Percentiles rank a stretch among this genome's conserved stretches.
These are phyloP conservation scores for Globisporangium mamillatum DNA, from an alignment of 352 stramenopile genomes.

Conservation along the genomic window DNA sequence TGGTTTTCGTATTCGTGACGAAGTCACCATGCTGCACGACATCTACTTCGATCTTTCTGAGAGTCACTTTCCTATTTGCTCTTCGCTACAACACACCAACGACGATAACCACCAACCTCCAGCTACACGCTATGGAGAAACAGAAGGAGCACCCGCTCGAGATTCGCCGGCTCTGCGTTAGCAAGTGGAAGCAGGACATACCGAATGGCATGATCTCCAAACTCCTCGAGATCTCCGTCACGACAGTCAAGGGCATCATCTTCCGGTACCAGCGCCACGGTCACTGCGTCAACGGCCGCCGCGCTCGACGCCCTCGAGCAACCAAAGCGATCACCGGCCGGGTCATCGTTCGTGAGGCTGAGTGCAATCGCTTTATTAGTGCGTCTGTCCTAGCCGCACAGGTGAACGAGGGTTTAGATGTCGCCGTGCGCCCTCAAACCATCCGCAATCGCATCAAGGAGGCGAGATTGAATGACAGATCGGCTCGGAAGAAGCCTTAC, in stretches of 20 bases:
- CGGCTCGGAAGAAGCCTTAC: background rate
- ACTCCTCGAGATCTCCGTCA: background rate
- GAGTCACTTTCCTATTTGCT: constrained; percentile 6
- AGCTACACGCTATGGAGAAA: background rate
- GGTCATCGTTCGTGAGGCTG: background rate
- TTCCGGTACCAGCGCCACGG: background rate
- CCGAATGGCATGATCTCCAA: background rate
- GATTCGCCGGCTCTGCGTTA: background rate
- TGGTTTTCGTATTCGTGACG: constrained; percentile 1
- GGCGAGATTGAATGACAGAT: background rate
- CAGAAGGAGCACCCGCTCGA: background rate
- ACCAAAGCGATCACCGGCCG: background rate
- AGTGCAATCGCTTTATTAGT: background rate
- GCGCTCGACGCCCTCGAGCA: background rate
- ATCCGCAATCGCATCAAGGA: background rate
- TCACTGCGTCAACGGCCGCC: background rate
- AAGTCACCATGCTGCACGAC: constrained; percentile 6
- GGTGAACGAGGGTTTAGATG: background rate
- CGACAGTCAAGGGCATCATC: background rate
- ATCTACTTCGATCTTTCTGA: constrained; percentile 4
- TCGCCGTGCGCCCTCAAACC: background rate
- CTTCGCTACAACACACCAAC: constrained; percentile 1
- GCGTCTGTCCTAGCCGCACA: background rate
- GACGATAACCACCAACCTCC: constrained; percentile 6
- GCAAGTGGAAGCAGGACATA: background rate